These are phyloP conservation scores for Botrytis sinoallii DNA, from an alignment of 2,329 filamentous ascomycete species.

Conservation along the genomic window DNA sequence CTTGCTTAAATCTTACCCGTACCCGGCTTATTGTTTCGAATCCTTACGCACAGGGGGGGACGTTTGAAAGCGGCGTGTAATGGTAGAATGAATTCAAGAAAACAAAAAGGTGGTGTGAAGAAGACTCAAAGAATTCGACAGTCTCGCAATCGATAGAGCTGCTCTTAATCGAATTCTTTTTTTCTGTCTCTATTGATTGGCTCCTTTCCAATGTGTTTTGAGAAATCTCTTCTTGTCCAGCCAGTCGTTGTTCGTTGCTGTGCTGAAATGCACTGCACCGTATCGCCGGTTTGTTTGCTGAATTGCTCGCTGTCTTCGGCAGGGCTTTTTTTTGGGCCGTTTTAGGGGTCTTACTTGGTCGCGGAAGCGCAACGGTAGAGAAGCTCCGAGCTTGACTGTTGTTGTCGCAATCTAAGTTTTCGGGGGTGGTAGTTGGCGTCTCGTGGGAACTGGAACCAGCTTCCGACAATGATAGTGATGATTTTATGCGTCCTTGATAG, in stretches of 20 bases:
- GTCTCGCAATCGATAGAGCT: not conserved
- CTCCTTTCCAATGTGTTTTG: not conserved
- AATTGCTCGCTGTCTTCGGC: slow-evolving; percentile 6
- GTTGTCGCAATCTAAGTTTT: slow-evolving; percentile 16
- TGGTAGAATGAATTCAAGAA: not conserved
- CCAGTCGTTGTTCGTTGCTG: not conserved
- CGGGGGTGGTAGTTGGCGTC: slow-evolving; percentile 12
- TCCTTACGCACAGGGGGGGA: slow-evolving; percentile 17
- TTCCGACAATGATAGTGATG: slow-evolving; percentile 16
- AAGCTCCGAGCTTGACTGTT: slow-evolving; percentile 1
- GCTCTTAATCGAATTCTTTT: not conserved
- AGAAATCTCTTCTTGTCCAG: not conserved
- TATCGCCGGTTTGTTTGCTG: slow-evolving; percentile 10
- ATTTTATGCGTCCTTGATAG: slow-evolving; percentile 14
- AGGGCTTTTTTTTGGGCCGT: not conserved
- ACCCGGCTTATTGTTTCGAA: slow-evolving; percentile 15
- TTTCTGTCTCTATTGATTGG: not conserved
- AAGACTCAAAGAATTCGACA: not conserved
- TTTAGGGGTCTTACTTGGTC: not conserved
- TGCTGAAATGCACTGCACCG: slow-evolving; percentile 1
- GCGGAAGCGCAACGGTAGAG: slow-evolving; percentile 7
- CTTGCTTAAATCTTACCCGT: slow-evolving; percentile 14
- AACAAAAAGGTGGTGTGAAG: not conserved
- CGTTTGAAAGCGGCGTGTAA: slow-evolving; percentile 1
- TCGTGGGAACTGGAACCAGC: slow-evolving; percentile 15